Base-by-base conservation (phyloP, 306 rosid genomes). In the Cicer chorassanicum region DNA sequence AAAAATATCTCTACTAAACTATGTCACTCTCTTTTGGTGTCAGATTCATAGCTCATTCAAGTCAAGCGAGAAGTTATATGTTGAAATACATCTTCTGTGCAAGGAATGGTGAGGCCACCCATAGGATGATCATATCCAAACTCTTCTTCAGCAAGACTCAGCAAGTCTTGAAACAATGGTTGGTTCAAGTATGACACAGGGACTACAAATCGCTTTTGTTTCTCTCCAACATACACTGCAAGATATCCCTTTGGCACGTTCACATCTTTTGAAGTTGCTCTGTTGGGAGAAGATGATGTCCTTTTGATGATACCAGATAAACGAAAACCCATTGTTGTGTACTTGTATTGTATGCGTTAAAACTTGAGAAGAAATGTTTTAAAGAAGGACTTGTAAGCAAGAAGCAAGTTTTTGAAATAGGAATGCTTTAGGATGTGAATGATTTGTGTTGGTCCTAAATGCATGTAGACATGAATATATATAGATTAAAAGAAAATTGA, bases 51-150 rank as follows among this genome's bases (percentile, higher is more conserved):
- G 13, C 4, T 11, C 34, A 55, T 59, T 78, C 53, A 81, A 60
- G 60, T 77, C 51, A 81, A 60, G 60, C 36, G 0, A 71, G 73
- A 81, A 54, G 21, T 45, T 7, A 74, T n/a, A 0, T 53, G 18
- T 24, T 8, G n/a, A 14, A 78, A 78, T 0, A 34, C 44, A 16
- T 63, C 40, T 74, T 83, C 81, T 1, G 53, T 18, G 48, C 83
- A 83, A 59, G 87, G 83, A 70, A 78, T 83, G 9, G 85, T 83
- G 77, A 80, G 81, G 8, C 87, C 83, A 9, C 89, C 87, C 65
- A 14, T 83, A 9, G 86, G 91, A 68, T 29, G 73, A 5, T 68
- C 45, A 34, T 68, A 68, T 34, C 73, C 73, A 14, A 68, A 68
- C 38, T 75, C 79, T 29, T 82, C 57, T 6, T 36, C 40, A 1